These are phyloP conservation scores for Xylaria cubensis DNA, from an alignment of 495 filamentous ascomycete genomes.

Conservation along the genomic window DNA sequence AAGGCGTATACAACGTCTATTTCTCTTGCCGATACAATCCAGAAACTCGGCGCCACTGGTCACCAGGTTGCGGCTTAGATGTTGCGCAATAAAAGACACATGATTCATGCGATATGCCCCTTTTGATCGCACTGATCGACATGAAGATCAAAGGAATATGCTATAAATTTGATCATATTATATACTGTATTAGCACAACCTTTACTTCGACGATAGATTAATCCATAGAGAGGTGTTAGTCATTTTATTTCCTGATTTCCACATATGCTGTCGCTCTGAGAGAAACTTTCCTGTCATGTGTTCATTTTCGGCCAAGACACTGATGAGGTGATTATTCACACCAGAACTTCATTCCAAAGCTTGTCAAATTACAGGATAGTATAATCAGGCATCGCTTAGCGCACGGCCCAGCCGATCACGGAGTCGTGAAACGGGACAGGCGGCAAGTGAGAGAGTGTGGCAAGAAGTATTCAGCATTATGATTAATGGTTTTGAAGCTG, in stretches of 20 bases:
- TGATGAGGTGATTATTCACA: not conserved
- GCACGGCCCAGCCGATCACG: slow-evolving; percentile 3
- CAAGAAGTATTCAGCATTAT: not conserved
- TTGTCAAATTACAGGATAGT: not conserved
- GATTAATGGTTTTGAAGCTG: not conserved
- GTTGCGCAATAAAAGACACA: not conserved
- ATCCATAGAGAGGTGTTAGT: not conserved
- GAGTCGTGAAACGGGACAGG: slow-evolving; percentile 5
- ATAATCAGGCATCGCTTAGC: not conserved
- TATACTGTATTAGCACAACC: not conserved
- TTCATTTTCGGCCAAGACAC: not conserved
- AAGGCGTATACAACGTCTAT: slow-evolving; percentile 49
- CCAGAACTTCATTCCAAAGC: slow-evolving; percentile 1
- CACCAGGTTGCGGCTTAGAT: slow-evolving; percentile 26
- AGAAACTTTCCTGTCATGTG: not conserved
- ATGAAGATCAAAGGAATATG: not conserved
- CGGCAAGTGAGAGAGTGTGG: not conserved
- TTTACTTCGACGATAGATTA: not conserved
- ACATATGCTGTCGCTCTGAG: not conserved
- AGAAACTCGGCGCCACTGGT: slow-evolving; percentile 36
- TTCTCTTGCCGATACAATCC: slow-evolving; percentile 49
- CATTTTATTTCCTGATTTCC: not conserved
- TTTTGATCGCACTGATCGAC: not conserved
- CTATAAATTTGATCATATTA: not conserved
- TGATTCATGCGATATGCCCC: not conserved